Evolutionary conservation across 176 grass and related monocot genomes (phyloP), one percentile per base, ranked within the genome.

Genomic region (Aegilops bicornis): DNA sequence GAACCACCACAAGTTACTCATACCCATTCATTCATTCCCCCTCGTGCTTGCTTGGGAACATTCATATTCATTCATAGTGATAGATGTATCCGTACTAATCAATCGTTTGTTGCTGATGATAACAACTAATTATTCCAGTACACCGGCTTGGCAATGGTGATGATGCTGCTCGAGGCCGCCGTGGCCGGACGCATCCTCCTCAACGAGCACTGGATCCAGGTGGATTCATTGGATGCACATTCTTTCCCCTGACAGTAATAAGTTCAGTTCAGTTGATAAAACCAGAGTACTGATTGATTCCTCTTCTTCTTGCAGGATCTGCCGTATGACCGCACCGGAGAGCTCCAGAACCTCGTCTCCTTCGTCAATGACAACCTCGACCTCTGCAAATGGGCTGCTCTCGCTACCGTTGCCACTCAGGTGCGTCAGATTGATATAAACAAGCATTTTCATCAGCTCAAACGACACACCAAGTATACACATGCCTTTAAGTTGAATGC

Each of bases 151-250:
- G 85, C 62, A 15, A 78, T 63, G 22, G 11, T 32, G 22, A 86
- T 94, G 70, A 40, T 94, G 48, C 15, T 91, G 43, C 76, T 94
- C 25, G 89, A 94, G 89, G 92, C 72, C 33, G 31, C 83, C 27
- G 4, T 95, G 52, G 76, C 89, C 15, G 87, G 87, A 47, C 60
- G 81, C 77, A 23, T 98, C 35, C 24, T 93, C 56, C 64, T 91
- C 64, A 93, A 95, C 77, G 70, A 89, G 35, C 88, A 91, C 61
- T 98, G 93, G 95, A 50, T 84, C 79, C 84, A 98, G 93, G 95
- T 97, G 42, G 43, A 14, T 19, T 54, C 50, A 54, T 19, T 19
- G 50, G 50, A 54, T 54, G 16, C 50, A 54, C 50, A 54, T 54
- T 54, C 50, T 7, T 19, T 54, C 50, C 50, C 16, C 50, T 54